These are phyloP conservation scores for Monilinia vaccinii-corymbosi DNA, from an alignment of 2,329 filamentous ascomycete genomes.

Conservation along the genomic window DNA sequence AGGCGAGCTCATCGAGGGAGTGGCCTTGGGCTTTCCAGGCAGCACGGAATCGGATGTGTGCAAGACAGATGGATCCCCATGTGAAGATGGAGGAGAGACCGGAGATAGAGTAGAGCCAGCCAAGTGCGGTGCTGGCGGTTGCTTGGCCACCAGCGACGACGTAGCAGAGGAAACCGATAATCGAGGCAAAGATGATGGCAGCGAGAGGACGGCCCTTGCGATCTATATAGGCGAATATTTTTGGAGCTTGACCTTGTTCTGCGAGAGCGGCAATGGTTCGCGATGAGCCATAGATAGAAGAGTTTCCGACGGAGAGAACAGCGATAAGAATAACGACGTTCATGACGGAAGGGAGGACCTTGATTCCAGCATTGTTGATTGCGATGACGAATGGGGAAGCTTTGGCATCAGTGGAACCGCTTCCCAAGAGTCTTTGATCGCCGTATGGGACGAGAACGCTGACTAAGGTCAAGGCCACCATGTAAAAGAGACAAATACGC, in stretches of 20 bases:
- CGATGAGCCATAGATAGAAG: conserved; percentile 49
- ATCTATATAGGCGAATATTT: conserved; percentile 48
- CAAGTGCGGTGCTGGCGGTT: conserved; percentile 41
- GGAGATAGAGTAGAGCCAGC: conserved; percentile 56
- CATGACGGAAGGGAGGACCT: conserved; percentile 46
- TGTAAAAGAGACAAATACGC: conserved; percentile 44
- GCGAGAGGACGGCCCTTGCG: conserved; percentile 46
- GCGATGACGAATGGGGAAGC: conserved; percentile 50
- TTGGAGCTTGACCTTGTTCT: conserved; percentile 50
- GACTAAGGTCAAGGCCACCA: conserved; percentile 42
- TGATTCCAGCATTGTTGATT: conserved; percentile 42
- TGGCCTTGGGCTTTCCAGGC: conserved; percentile 51
- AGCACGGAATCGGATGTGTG: conserved; percentile 58
- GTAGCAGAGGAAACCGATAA: conserved; percentile 39
- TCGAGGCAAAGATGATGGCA: conserved; percentile 33
- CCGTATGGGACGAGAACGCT: conserved; percentile 39
- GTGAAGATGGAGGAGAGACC: conserved; percentile 51
- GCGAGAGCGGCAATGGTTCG: conserved; percentile 50
- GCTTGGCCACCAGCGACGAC: conserved; percentile 41
- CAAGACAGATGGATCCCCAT: conserved; percentile 56
- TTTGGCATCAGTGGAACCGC: conserved; percentile 28
- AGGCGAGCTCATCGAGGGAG: conserved; percentile 55
- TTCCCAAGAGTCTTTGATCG: conserved; percentile 33
- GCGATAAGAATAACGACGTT: conserved; percentile 51
- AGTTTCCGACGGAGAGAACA: conserved; percentile 50